These are phyloP conservation scores for Viola pubescens DNA, from an alignment of 441 rosid species.

Conservation along the genomic window DNA sequence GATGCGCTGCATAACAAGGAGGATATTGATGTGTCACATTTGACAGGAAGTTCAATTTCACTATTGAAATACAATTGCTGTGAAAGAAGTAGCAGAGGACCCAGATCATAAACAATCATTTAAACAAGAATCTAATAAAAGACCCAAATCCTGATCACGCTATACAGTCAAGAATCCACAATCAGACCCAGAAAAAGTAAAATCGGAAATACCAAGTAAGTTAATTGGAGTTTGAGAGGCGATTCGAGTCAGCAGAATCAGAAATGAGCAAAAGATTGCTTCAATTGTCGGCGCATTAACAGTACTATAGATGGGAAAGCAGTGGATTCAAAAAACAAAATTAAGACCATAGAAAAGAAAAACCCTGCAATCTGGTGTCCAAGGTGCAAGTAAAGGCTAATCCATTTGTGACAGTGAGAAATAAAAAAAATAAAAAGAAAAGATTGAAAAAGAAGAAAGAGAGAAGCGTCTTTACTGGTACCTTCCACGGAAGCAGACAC, in stretches of 20 bases:
- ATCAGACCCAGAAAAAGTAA: neutral
- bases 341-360: neutral
- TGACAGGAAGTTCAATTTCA: neutral
- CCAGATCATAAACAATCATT: neutral
- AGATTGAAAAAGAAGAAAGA: neutral
- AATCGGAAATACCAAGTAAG: slow-evolving; percentile 1
- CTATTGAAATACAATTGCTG: neutral
- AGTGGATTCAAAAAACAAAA: neutral
- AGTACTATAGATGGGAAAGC: neutral
- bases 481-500: no score
- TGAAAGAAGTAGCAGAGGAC: neutral
- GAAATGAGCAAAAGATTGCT: neutral
- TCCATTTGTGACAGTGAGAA: neutral
- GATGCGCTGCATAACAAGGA: neutral
- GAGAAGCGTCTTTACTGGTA: neutral
- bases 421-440: neutral
- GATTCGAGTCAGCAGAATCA: neutral
- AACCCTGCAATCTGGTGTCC: no score
- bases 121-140: neutral
- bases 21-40: neutral
- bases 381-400: no score
- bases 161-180: neutral
- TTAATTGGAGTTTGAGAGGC: neutral
- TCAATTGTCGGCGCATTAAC: neutral
- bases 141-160: neutral